These are phyloP conservation scores for Neophaeococcomyces mojaviensis DNA, from an alignment of 2,329 filamentous ascomycete species.

Conservation along the genomic window DNA sequence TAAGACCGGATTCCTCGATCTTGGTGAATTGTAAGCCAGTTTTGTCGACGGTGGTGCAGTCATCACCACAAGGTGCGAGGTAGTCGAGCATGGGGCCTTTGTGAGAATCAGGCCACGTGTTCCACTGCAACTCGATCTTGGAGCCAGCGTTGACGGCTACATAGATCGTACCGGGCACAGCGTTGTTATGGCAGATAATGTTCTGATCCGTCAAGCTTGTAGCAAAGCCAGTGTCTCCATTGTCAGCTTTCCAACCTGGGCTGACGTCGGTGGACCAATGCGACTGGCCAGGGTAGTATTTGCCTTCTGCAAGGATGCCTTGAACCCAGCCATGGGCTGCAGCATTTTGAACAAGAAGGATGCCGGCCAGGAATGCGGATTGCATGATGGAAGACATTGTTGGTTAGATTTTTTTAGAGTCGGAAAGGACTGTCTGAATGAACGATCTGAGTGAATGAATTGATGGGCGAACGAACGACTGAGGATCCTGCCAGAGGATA, in stretches of 20 bases:
- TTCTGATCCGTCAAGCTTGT: slow-evolving; percentile 42
- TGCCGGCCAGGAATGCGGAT: slow-evolving; percentile 13
- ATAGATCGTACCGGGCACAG: slow-evolving; percentile 43
- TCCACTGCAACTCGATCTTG: slow-evolving; percentile 55
- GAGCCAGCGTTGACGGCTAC: slow-evolving; percentile 56
- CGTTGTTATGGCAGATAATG: slow-evolving; percentile 57
- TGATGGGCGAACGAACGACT: too few species aligned
- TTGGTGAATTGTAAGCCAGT: slow-evolving; percentile 54
- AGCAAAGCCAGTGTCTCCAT: slow-evolving; percentile 48
- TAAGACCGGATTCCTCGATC: slow-evolving; percentile 51
- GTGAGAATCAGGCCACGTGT: slow-evolving; percentile 58
- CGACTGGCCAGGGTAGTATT: slow-evolving; percentile 32
- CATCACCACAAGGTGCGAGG: slow-evolving; percentile 52
- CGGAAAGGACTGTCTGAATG: not conserved
- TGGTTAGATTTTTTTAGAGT: not conserved
- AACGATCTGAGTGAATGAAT: slow-evolving; percentile 4
- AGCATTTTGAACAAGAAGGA: slow-evolving; percentile 30
- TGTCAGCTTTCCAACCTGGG: slow-evolving; percentile 33
- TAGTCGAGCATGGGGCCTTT: slow-evolving; percentile 59
- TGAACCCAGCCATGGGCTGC: slow-evolving; percentile 34
- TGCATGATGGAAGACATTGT: slow-evolving; percentile 13
- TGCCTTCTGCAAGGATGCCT: slow-evolving; percentile 31
- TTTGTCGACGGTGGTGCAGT: slow-evolving; percentile 50
- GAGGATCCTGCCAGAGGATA: too few species aligned
- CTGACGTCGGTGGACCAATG: slow-evolving; percentile 16